Evolutionary conservation across 768 basidiomycete genomes (phyloP).

Genomic region (Tephrocybe sp.): DNA sequence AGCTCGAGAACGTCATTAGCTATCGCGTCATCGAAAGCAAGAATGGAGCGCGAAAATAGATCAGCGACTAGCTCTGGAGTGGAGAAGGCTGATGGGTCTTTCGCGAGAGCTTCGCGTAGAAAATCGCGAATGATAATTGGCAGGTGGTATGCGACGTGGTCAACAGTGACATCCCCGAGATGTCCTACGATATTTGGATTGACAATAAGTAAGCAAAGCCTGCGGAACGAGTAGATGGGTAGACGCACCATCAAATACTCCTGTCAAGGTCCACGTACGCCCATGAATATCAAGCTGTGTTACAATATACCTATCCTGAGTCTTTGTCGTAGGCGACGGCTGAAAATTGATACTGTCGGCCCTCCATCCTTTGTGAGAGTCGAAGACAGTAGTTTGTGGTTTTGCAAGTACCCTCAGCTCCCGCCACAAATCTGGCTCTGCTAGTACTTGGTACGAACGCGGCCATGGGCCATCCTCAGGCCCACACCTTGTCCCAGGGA

Average conservation of each 20-base stretch:
- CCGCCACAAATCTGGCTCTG: constrained; percentile 51
- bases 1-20: constrained; percentile 62
- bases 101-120: constrained; percentile 41
- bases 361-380: constrained; percentile 29
- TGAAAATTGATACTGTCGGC: constrained; percentile 69
- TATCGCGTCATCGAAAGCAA: constrained; percentile 64
- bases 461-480: constrained; percentile 70
- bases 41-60: constrained; percentile 55
- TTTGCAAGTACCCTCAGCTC: constrained; percentile 49
- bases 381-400: constrained; percentile 44
- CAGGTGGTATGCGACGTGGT: constrained; percentile 64
- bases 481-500: constrained; percentile 58
- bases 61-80: constrained; percentile 52
- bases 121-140: constrained; percentile 66
- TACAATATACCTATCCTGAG: constrained; percentile 65
- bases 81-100: constrained; percentile 35
- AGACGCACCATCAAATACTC: constrained; percentile 64
- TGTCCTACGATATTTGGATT: constrained; percentile 42
- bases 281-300: constrained; percentile 55
- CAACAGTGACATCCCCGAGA: constrained; percentile 66
- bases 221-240: constrained; percentile 4
- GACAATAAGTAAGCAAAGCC: constrained; percentile 7
- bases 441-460: constrained; percentile 50
- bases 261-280: constrained; percentile 60
- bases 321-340: constrained; percentile 49